Percentiles rank a stretch among this genome's conserved stretches.
Conservation (phyloP, 352 stramenopile species). For the Phytophthora parvispora region DNA sequence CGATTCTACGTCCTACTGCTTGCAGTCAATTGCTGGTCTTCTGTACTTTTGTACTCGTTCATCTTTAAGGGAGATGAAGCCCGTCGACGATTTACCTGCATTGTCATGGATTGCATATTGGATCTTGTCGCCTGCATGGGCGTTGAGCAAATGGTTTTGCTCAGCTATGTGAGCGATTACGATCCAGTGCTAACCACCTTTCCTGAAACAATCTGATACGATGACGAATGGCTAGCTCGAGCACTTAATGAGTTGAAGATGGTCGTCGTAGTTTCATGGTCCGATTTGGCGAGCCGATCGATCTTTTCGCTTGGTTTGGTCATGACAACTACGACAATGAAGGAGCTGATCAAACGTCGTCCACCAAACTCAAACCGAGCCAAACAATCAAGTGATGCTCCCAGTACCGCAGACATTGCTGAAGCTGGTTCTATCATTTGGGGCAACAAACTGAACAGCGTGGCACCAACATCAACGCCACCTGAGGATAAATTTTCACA, state of each 20-base stretch:
- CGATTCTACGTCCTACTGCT: constrained; percentile 32
- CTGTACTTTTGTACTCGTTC: constrained; percentile 3
- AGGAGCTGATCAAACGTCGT: constrained; percentile 18
- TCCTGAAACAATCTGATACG: constrained; percentile 38
- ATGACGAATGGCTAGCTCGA: constrained; percentile 35
- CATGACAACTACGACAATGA: constrained; percentile 27
- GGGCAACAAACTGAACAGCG: too few species aligned
- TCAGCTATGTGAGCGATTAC: constrained; percentile 17
- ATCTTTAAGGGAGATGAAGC: constrained; percentile 1
- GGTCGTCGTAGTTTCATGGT: constrained; percentile 37
- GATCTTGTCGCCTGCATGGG: constrained; percentile 29
- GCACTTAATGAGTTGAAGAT: constrained; percentile 40
- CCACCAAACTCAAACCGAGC: too few species aligned
- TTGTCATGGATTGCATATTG: constrained; percentile 20
- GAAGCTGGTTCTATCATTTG: too few species aligned
- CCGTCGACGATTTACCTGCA: constrained; percentile 9
- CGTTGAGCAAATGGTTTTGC: constrained; percentile 1
- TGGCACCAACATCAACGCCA: too few species aligned
- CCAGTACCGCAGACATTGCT: too few species aligned
- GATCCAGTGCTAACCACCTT: constrained; percentile 8
- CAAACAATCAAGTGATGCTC: constrained; percentile 3
- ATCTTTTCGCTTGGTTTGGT: constrained; percentile 35
- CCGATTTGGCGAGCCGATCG: constrained; percentile 24
- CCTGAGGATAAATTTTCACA: background rate
- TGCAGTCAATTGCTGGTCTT: constrained; percentile 28